Conservation (phyloP, 2,329 filamentous ascomycete genomes). For the Amauroascus niger region DNA sequence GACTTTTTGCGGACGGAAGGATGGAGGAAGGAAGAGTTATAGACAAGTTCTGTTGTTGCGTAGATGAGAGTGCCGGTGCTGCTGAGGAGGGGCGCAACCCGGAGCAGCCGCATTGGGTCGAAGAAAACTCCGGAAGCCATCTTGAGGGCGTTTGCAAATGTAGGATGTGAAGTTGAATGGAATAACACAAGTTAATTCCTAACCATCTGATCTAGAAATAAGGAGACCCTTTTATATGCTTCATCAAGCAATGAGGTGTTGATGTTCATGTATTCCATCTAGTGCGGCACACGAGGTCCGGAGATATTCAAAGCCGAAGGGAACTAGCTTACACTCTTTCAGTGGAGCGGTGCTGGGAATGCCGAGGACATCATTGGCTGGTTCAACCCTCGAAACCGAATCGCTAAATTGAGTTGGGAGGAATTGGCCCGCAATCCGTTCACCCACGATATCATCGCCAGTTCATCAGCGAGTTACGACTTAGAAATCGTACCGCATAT, state of each 20-base stretch:
- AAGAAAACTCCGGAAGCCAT: slow-evolving; percentile 15
- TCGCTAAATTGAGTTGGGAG: no score
- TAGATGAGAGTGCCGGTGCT: slow-evolving; percentile 41
- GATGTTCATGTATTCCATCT: no score
- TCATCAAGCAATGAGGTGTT: no score
- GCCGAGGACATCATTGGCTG: slow-evolving; percentile 1
- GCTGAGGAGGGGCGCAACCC: slow-evolving; percentile 41
- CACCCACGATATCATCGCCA: background rate
- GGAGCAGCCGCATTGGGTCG: slow-evolving; percentile 25
- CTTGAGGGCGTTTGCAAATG: background rate
- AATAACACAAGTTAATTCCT: background rate
- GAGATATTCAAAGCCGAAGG: background rate
- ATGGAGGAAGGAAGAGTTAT: slow-evolving; percentile 19
- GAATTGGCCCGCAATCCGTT: background rate
- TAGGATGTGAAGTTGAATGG: background rate
- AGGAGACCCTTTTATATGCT: no score
- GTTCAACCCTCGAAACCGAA: no score
- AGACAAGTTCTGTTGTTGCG: slow-evolving; percentile 33
- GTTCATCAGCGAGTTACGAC: background rate
- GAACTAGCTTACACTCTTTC: background rate
- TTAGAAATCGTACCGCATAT: background rate
- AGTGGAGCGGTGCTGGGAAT: background rate
- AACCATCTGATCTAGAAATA: no score
- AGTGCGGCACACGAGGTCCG: background rate
- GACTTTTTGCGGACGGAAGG: slow-evolving; percentile 16